Evolutionary conservation across 106 monocot species (phyloP).

Genomic region (Agapanthus africanus): DNA sequence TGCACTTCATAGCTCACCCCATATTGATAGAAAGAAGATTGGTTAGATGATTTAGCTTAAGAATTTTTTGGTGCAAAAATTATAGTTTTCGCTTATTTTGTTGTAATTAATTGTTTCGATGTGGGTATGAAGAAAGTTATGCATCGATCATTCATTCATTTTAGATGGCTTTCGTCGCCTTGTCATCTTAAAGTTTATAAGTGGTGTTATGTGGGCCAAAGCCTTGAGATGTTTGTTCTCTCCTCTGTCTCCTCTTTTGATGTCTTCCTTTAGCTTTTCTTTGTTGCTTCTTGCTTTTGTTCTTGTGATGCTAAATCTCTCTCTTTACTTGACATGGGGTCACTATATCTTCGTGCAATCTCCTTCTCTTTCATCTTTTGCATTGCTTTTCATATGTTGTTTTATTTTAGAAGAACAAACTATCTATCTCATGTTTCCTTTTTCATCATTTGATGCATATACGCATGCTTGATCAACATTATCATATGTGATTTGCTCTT

Average conservation of each 20-base stretch:
- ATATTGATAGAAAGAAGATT: too few species aligned
- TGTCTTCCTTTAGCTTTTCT: slow-evolving; percentile 13
- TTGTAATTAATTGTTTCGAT: not conserved
- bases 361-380: too few species aligned
- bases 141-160: not conserved
- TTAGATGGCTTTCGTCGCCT: not conserved
- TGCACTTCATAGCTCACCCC: too few species aligned
- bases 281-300: slow-evolving; percentile 8
- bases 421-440: slow-evolving; percentile 4
- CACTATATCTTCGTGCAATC: too few species aligned
- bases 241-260: not conserved
- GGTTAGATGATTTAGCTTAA: too few species aligned
- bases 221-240: not conserved
- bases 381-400: not conserved
- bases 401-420: not conserved
- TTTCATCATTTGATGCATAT: not conserved
- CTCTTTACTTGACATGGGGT: slow-evolving; percentile 9
- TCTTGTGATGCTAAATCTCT: slow-evolving; percentile 9
- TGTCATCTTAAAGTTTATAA: not conserved
- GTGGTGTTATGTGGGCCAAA: slow-evolving; percentile 12
- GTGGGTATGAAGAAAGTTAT: not conserved
- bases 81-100: too few species aligned
- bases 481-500: too few species aligned
- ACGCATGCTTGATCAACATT: too few species aligned
- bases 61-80: too few species aligned